Conservation (phyloP, 192 early-diverging fungal genomes). For the Mortierella claussenii region DNA sequence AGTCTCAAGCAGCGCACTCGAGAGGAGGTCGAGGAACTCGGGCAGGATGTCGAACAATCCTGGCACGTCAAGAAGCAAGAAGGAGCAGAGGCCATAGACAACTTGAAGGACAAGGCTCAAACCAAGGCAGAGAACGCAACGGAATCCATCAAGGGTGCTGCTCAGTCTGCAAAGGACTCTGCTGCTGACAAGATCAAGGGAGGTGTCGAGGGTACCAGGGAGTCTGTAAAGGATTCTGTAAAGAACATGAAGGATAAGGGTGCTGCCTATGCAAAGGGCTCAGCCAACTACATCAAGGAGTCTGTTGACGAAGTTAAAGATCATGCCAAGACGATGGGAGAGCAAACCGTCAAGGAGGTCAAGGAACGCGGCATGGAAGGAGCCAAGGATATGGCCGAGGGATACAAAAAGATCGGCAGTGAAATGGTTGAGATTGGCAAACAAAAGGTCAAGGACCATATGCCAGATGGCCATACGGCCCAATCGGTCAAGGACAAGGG, state of each 20-base stretch:
- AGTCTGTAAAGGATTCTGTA: not conserved
- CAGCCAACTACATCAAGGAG: not conserved
- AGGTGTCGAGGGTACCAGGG: not conserved
- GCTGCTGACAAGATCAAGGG: not conserved
- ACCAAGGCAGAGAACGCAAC: not conserved
- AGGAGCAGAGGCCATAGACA: not conserved
- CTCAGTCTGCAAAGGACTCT: constrained; percentile 5
- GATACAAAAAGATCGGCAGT: not conserved
- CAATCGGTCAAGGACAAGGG: not conserved
- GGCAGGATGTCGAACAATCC: constrained; percentile 4
- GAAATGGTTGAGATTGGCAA: not conserved
- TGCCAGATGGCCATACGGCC: not conserved
- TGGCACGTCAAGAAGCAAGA: not conserved
- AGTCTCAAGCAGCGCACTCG: not conserved
- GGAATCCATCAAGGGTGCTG: not conserved
- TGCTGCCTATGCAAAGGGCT: not conserved
- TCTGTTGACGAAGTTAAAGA: not conserved
- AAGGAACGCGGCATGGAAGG: constrained; percentile 13
- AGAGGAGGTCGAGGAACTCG: not conserved
- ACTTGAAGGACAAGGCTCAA: not conserved
- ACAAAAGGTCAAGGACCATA: not conserved
- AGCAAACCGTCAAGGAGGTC: constrained; percentile 10
- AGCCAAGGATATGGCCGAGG: constrained; percentile 1
- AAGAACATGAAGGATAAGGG: not conserved
- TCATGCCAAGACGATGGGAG: not conserved